phyloP scores from a whole-genome alignment of 495 filamentous ascomycete genomes.

The Neurospora africana region DNA sequence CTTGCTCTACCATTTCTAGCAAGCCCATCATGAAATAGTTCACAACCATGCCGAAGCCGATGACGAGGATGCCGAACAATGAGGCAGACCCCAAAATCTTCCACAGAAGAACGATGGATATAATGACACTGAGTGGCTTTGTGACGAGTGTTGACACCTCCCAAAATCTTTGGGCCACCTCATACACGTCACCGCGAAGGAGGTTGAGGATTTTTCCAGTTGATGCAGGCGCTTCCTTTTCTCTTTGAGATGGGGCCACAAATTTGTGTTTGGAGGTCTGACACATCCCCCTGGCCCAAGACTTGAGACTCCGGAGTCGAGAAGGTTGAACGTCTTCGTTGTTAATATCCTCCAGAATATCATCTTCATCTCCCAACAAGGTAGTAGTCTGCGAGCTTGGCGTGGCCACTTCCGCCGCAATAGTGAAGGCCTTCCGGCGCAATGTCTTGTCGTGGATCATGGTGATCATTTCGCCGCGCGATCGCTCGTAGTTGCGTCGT shows the following conservation, averaged over 20 bases:
- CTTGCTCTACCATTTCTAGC: constrained; percentile 51
- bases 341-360: constrained; percentile 9
- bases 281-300: constrained; percentile 1
- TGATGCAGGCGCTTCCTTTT: constrained; percentile 45
- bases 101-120: constrained; percentile 63
- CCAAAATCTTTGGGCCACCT: constrained; percentile 74
- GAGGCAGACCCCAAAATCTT: constrained; percentile 69
- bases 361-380: constrained; percentile 20
- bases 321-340: constrained; percentile 8
- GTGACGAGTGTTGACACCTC: constrained; percentile 59
- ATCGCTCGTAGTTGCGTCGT: constrained; percentile 63
- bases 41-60: constrained; percentile 52
- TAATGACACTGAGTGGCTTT: constrained; percentile 55
- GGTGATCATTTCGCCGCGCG: constrained; percentile 75
- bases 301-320: constrained; percentile 1
- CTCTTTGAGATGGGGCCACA: not conserved
- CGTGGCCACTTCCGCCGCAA: constrained; percentile 9
- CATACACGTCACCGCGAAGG: constrained; percentile 68
- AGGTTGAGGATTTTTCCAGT: constrained; percentile 80
- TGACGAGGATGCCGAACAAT: constrained; percentile 55
- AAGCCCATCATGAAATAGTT: constrained; percentile 53
- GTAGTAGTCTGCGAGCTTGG: constrained; percentile 9
- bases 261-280: not conserved
- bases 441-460: constrained; percentile 82
- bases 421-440: constrained; percentile 57